Evolutionary conservation across 352 stramenopile genomes (phyloP), one percentile per base, ranked within the genome.

Genomic region (Phytopythium vexans): DNA sequence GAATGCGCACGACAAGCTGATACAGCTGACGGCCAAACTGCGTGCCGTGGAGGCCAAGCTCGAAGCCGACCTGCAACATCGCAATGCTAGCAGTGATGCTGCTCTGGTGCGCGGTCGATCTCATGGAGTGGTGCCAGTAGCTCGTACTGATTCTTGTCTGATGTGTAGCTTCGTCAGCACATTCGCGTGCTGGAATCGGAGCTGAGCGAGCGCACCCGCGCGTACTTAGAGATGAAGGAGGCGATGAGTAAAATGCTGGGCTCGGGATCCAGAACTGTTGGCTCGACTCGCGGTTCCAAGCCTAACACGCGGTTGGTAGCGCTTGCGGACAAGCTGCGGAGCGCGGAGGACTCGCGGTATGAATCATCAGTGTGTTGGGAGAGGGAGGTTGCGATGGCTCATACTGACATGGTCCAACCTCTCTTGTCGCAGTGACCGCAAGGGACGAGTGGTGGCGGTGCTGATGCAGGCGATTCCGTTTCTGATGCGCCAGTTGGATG

Each of bases 21-120:
- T 85, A 35, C 59, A 56, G 41, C 66, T 73, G 44, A 81, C 62
- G 11, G 76, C 58, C 4, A 53, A 58, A 1, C 66, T 83, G 56
- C 74, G 67, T 38, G 65, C 69, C 7, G 70, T 83, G 64, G 70
- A 83, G 41, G 73, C 64, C 4, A 74, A 59, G 43, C 40, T 83
- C 10, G 73, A 87, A 53, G 60, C 54, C 10, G 72, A 42, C 16
- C 36, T 72, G n/a, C n/a, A n/a, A n/a, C n/a, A n/a, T n/a, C n/a
- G n/a, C n/a, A n/a, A n/a, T n/a, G n/a, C n/a, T n/a, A n/a, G n/a
- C n/a, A n/a, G n/a, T n/a, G n/a, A n/a, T n/a, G n/a, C n/a, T n/a
- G n/a, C n/a, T n/a, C n/a, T n/a, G n/a, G n/a, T n/a, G n/a, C n/a
- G n/a, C n/a, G n/a, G n/a, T n/a, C n/a, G n/a, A n/a, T n/a, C n/a